A percentile compares a stretch with the other conserved stretches of the same genome.
These are phyloP conservation scores for Xylaria venustula DNA, from an alignment of 495 filamentous ascomycete genomes.

Conservation along the genomic window DNA sequence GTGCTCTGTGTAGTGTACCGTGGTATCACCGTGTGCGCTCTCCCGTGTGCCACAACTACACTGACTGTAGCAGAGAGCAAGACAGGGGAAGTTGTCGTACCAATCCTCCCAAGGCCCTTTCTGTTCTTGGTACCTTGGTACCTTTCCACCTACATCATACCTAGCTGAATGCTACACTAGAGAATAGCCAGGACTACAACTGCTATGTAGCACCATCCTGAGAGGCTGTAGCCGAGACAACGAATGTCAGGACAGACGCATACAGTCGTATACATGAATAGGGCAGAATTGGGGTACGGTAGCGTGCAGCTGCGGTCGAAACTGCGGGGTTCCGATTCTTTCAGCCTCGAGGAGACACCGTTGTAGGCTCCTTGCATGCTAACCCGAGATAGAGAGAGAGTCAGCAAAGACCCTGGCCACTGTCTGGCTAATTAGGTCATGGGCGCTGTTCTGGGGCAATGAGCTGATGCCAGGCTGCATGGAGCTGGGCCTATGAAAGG, in stretches of 20 bases:
- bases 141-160: too few relatives aligned
- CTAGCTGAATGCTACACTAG: too few relatives aligned
- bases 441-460: background rate
- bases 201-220: too few relatives aligned
- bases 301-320: constrained; percentile 1
- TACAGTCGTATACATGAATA: background rate
- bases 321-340: constrained; percentile 1
- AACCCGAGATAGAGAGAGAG: background rate
- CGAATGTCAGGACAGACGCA: too few relatives aligned
- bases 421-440: background rate
- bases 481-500: background rate
- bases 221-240: too few relatives aligned
- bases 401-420: background rate
- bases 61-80: too few relatives aligned
- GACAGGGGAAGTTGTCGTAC: too few relatives aligned
- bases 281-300: background rate
- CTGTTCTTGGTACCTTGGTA: too few relatives aligned
- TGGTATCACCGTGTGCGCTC: background rate
- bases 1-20: background rate
- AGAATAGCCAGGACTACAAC: too few relatives aligned
- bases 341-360: constrained; percentile 5
- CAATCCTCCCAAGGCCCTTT: too few relatives aligned
- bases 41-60: background rate
- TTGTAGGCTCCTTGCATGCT: background rate
- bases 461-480: constrained; percentile 1